These are phyloP conservation scores for Claviceps pazoutovae DNA, from an alignment of 2,329 filamentous ascomycete genomes.

Conservation along the genomic window DNA sequence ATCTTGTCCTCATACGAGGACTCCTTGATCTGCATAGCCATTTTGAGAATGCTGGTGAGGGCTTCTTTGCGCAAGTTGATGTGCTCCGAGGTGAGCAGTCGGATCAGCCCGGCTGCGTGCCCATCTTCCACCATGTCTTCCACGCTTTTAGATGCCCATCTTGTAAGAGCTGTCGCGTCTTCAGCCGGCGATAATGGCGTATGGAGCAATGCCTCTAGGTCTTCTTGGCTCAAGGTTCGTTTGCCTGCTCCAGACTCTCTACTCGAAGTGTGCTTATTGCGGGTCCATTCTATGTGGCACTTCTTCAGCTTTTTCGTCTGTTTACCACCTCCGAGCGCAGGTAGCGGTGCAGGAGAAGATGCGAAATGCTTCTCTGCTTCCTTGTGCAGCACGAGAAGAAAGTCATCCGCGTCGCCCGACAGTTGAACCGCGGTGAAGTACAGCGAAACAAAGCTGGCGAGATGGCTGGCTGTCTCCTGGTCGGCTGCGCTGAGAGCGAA, in stretches of 20 bases:
- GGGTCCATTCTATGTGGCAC: conserved; percentile 5
- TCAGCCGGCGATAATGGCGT: conserved; percentile 30
- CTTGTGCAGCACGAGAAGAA: conserved; percentile 11
- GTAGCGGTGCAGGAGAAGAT: conserved; percentile 11
- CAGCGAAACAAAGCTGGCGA: conserved; percentile 44
- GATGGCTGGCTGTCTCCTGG: conserved; percentile 25
- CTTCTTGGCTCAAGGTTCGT: conserved; percentile 21
- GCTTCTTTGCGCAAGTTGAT: conserved; percentile 68
- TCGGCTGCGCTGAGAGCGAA: conserved; percentile 45
- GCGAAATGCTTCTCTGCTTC: conserved; percentile 18
- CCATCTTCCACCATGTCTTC: conserved; percentile 71
- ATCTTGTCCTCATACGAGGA: conserved; percentile 64
- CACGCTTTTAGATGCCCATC: conserved; percentile 63
- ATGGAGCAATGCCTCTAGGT: conserved; percentile 38
- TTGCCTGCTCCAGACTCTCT: conserved; percentile 4
- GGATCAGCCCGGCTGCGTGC: conserved; percentile 53
- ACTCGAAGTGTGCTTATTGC: conserved; percentile 1
- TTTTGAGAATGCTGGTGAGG: conserved; percentile 51
- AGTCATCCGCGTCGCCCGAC: background rate
- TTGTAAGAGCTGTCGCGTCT: conserved; percentile 39
- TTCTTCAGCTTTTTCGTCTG: conserved; percentile 9
- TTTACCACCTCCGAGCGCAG: conserved; percentile 9
- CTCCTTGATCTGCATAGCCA: conserved; percentile 47
- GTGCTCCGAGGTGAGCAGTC: conserved; percentile 63
- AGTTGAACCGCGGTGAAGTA: conserved; percentile 41